Base-by-base conservation (phyloP, 352 stramenopile genomes). In the Aphanomyces stellatus region DNA sequence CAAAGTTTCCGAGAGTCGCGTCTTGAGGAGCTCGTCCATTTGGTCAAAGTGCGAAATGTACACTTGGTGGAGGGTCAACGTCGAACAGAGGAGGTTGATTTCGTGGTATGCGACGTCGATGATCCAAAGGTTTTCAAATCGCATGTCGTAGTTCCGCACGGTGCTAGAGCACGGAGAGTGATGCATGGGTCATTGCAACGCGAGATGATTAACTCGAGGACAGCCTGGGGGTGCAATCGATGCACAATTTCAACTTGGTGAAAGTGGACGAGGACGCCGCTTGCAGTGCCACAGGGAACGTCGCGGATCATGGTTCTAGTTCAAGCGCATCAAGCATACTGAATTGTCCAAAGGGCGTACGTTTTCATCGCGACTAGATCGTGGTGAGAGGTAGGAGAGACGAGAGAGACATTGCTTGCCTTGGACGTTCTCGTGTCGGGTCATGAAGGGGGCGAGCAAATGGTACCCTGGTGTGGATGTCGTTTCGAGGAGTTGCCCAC, bases 1-100 rank as follows among this genome's bases (percentile, higher is more conserved):
- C 8, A 51, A 22, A 13, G 25, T 8, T 8, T 13, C 42, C 5
- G 42, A 51, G 13, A 51, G n/a, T 8, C 42, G 42, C 8, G 42
- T 22, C 25, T 51, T 13, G 13, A 51, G 25, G 42, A 51, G 42
- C 19, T 51, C 42, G 42, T 51, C 42, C 8, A 51, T 13, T 22
- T 51, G 42, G 19, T 51, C 42, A 22, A 51, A 51, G 42, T 51
- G 42, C 8, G 42, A 51, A 51, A 51, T 51, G 42, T 51, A 51
- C 8, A 51, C 42, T 51, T 51, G 42, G 19, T 51, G 8, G 42
- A 51, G 42, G 8, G 42, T 25, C 13, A 24, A 51, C 25, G n/a
- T 51, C 19, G 42, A 51, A 22, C 42, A 51, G 19, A 51, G 42
- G 8, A 51, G 5, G 19, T 51, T 51, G 42, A 51, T 51, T 24